A percentile compares a stretch with the other conserved stretches of the same genome.
Conservation (phyloP, 495 filamentous ascomycete genomes). For the Pseudotulostoma volvatum region DNA sequence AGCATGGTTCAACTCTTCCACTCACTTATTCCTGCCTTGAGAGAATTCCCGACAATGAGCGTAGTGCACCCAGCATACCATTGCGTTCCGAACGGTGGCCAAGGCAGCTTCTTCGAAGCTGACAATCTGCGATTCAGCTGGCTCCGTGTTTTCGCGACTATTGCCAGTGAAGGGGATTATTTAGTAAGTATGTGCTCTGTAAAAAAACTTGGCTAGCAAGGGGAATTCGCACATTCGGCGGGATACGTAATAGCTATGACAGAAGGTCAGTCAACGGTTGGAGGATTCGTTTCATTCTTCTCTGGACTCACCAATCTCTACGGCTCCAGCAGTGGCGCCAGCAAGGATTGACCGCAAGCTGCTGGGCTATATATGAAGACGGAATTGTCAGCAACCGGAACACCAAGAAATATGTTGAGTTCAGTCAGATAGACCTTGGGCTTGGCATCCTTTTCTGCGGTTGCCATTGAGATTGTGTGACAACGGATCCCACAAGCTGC, state of each 20-base stretch:
- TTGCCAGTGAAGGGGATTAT: slow-evolving; percentile 2
- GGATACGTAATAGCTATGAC: slow-evolving; percentile 85
- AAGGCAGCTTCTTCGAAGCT: slow-evolving; percentile 75
- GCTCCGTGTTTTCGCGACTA: slow-evolving; percentile 84
- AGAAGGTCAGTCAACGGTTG: background rate
- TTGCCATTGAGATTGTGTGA: slow-evolving; percentile 19
- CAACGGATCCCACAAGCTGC: too few species aligned
- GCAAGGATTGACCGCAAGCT: slow-evolving; percentile 73
- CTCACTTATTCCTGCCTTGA: slow-evolving; percentile 88
- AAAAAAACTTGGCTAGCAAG: too few species aligned
- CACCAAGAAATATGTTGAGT: background rate
- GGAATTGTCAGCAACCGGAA: slow-evolving; percentile 8
- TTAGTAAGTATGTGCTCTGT: too few species aligned
- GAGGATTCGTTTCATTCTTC: background rate
- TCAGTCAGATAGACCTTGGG: slow-evolving; percentile 20
- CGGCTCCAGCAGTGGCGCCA: slow-evolving; percentile 76
- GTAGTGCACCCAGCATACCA: slow-evolving; percentile 99
- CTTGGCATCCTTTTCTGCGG: slow-evolving; percentile 23
- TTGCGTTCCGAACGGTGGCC: slow-evolving; percentile 81
- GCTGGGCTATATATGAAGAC: slow-evolving; percentile 47
- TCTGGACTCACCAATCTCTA: slow-evolving; percentile 62
- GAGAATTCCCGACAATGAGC: slow-evolving; percentile 86
- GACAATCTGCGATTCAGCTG: slow-evolving; percentile 81
- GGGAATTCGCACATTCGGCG: slow-evolving; percentile 55
- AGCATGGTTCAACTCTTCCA: slow-evolving; percentile 1